These are phyloP conservation scores for Colletotrichum caudatum DNA, from an alignment of 2,329 filamentous ascomycete genomes.

Conservation along the genomic window DNA sequence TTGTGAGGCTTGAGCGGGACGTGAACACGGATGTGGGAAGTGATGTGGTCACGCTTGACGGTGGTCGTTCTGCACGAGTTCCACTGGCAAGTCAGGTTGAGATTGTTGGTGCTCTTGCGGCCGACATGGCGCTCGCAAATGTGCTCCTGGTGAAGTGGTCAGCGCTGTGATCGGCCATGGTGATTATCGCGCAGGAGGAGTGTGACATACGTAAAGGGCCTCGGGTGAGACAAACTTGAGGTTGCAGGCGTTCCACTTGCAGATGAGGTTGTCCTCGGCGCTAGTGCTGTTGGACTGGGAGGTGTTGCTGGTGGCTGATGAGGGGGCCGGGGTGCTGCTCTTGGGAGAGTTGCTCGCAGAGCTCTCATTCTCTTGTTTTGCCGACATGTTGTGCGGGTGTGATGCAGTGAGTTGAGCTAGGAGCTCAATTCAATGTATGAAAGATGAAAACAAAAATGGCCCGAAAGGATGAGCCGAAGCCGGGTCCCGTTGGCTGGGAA, in stretches of 20 bases:
- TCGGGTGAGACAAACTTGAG: slow-evolving; percentile 70
- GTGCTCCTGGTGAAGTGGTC: slow-evolving; percentile 76
- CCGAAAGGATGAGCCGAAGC: slow-evolving; percentile 4
- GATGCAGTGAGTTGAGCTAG: slow-evolving; percentile 19
- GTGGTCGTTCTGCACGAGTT: slow-evolving; percentile 95
- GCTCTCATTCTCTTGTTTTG: slow-evolving; percentile 48
- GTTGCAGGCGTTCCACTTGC: slow-evolving; percentile 70
- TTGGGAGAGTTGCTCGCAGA: slow-evolving; percentile 62
- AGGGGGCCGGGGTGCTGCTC: slow-evolving; percentile 65
- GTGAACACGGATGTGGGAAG: slow-evolving; percentile 97
- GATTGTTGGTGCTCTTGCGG: slow-evolving; percentile 98
- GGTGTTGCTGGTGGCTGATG: slow-evolving; percentile 60
- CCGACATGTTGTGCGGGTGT: slow-evolving; percentile 41
- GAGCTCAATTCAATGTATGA: slow-evolving; percentile 14
- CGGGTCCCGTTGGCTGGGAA: slow-evolving; percentile 20
- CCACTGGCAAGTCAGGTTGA: slow-evolving; percentile 98
- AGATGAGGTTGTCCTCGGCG: slow-evolving; percentile 67
- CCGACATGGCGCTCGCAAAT: slow-evolving; percentile 98
- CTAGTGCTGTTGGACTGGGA: slow-evolving; percentile 53
- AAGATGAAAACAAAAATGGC: not conserved
- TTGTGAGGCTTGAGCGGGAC: slow-evolving; percentile 99
- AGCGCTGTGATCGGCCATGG: not conserved
- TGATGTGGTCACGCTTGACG: slow-evolving; percentile 99
- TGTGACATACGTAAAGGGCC: slow-evolving; percentile 67
- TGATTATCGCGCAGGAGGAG: not conserved